Evolutionary conservation across 2,329 filamentous ascomycete species (phyloP), one percentile per base, ranked within the genome.

Genomic region (Beauveria varroae): DNA sequence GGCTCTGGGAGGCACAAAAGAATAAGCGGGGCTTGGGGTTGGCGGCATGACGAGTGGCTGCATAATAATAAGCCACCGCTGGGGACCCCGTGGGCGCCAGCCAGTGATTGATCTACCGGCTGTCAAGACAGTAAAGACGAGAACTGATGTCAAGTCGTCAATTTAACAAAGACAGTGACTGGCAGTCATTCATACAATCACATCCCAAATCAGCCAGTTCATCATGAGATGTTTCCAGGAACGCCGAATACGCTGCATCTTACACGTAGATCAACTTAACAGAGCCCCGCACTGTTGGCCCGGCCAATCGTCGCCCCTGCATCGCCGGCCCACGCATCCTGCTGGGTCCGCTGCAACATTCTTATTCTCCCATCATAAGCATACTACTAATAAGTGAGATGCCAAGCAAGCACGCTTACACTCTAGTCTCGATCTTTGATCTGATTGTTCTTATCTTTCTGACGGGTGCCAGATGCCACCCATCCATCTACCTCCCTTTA

Each of bases 361-460:
- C 57, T 60, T 60, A 60, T 60, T 47, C 57, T 60, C 40, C 16
- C 40, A 12, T 46, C 24, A 53, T 60, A 60, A 60, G 57, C 57
- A 37, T 60, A 49, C 56, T 59, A 60, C 24, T 60, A 60, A 53
- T 60, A 60, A 60, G 41, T 53, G 46, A 60, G 49, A 26, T 60
- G 57, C 57, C 57, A 60, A 60, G 57, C 49, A 34, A 46, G 49
- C 40, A 53, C 40, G 57, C 49, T 53, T 44, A 53, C 57, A 53
- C 54, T 26, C 54, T 56, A 47, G 54, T 28, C 54, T 34, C 37
- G 49, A 60, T 44, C 40, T n/a, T 52, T 28, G 22, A 43, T 53
- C 57, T 59, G 34, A 43, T 52, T 37, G 16, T 46, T 28, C 34
- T 50, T 52, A 10, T 20, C 20, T 51, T 53, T 12, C 20, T 50